These are phyloP conservation scores for Fusarium nelsonii DNA, from an alignment of 2,329 filamentous ascomycete species.

Conservation along the genomic window DNA sequence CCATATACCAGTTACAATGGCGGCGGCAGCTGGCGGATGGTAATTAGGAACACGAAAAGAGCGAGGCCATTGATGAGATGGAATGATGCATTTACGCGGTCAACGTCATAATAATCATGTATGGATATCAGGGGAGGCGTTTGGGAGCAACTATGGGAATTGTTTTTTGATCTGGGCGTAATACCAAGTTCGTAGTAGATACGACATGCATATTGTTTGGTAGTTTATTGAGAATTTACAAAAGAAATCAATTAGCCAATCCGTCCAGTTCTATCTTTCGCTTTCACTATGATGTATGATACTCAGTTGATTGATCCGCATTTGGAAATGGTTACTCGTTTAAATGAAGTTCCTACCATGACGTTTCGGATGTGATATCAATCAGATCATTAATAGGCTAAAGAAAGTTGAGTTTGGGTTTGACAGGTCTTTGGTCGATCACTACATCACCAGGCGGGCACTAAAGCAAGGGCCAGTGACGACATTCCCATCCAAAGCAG, in stretches of 20 bases:
- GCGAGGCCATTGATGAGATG: constrained; percentile 16
- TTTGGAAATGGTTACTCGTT: not conserved
- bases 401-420: constrained; percentile 9
- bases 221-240: constrained; percentile 16
- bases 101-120: constrained; percentile 36
- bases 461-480: constrained; percentile 28
- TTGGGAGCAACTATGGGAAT: constrained; percentile 25
- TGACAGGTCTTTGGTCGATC: constrained; percentile 23
- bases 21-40: constrained; percentile 49
- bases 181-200: constrained; percentile 37
- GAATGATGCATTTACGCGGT: constrained; percentile 37
- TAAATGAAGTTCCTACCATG: not conserved
- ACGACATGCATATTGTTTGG: constrained; percentile 27
- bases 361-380: constrained; percentile 13
- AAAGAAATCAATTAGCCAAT: constrained; percentile 12
- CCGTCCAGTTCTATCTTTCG: not conserved
- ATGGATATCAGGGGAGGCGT: constrained; percentile 3
- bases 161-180: constrained; percentile 22
- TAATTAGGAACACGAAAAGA: constrained; percentile 29
- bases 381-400: not conserved
- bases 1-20: constrained; percentile 51
- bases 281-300: not conserved
- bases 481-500: constrained; percentile 22
- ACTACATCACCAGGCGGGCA: constrained; percentile 11
- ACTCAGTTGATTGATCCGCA: not conserved